Base-by-base conservation (phyloP, 768 basidiomycete genomes). In the Suillus brevipes region DNA sequence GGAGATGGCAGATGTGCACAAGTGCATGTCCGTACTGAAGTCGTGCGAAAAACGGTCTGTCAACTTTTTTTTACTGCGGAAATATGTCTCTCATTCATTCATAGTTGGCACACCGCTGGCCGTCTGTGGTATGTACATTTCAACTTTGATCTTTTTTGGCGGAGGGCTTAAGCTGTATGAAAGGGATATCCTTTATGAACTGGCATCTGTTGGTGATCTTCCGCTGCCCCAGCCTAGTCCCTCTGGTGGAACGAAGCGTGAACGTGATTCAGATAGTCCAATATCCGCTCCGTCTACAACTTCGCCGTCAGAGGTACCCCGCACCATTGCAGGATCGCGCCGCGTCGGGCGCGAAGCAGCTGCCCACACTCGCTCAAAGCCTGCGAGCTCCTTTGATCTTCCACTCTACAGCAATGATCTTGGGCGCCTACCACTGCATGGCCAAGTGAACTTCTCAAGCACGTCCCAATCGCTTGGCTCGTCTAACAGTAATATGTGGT, bases 161-260 rank as follows among this genome's bases (percentile, higher is more conserved):
- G 36, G 28, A 9, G 12, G 10, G 16, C 50, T 53, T 4, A 38
- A 42, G 13, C 34, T 31, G 61, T 25, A 50, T 42, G 53, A 13
- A 65, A 90, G 90, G 89, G 89, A 91, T 69, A 84, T 92, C 49
- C 75, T 91, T 23, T 90, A 86, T 67, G 89, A 92, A 67, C 79
- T 92, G 1, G 88, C 90, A 4, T 87, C 83, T 0, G 89, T 87
- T 5, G 89, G 90, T 2, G 88, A 91, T 28, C 79, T 91, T 0
- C 90, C 89, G 0, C 79, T 91, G 6, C 90, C 90, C 2, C 81
- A 83, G 58, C 71, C 81, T 0, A 86, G 83, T 60, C 85, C 87
- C 6, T 70, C 75, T 0, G 77, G 82, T 5, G 81, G 74, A 18
- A 81, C 84, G 67, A 91, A 92, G 65, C 87, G 90, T 20, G 88